phyloP scores from a whole-genome alignment of 768 basidiomycete genomes.

The Russula abietina region DNA sequence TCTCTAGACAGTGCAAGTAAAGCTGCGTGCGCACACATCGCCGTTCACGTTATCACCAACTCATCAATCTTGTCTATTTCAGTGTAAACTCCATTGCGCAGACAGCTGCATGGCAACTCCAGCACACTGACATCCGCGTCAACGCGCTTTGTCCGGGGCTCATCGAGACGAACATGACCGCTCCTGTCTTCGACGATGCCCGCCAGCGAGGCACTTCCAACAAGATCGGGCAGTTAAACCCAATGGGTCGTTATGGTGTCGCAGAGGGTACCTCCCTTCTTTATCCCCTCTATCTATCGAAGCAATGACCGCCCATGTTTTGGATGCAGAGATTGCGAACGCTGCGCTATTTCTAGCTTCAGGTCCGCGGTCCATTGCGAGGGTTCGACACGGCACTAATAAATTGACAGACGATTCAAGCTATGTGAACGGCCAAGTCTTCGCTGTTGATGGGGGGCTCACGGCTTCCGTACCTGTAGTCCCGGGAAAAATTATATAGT shows the following conservation, averaged over 20 bases:
- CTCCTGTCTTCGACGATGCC: slow-evolving; percentile 67
- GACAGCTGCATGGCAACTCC: slow-evolving; percentile 73
- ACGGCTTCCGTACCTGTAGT: slow-evolving; percentile 73
- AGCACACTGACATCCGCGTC: slow-evolving; percentile 78
- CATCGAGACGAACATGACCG: slow-evolving; percentile 92
- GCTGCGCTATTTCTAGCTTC: slow-evolving; percentile 83
- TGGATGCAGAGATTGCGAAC: slow-evolving; percentile 70
- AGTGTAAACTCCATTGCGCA: slow-evolving; percentile 88
- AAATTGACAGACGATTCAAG: slow-evolving; percentile 66
- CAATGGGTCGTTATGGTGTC: slow-evolving; percentile 76
- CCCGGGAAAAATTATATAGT: slow-evolving; percentile 63
- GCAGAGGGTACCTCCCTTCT: slow-evolving; percentile 52
- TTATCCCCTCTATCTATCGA: not conserved
- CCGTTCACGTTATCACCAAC: slow-evolving; percentile 7
- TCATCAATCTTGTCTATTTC: slow-evolving; percentile 1
- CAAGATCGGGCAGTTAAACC: slow-evolving; percentile 81
- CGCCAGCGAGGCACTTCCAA: slow-evolving; percentile 62
- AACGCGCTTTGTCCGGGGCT: slow-evolving; percentile 88
- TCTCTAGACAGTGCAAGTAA: slow-evolving; percentile 81
- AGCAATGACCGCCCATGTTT: slow-evolving; percentile 11
- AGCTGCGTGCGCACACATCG: slow-evolving; percentile 60
- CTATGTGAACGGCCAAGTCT: slow-evolving; percentile 86
- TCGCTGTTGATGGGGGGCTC: slow-evolving; percentile 83
- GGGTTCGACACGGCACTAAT: not conserved
- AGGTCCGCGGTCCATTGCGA: slow-evolving; percentile 39